Base-by-base conservation (phyloP, 2,329 filamentous ascomycete genomes). In the Fusarium longipes region DNA sequence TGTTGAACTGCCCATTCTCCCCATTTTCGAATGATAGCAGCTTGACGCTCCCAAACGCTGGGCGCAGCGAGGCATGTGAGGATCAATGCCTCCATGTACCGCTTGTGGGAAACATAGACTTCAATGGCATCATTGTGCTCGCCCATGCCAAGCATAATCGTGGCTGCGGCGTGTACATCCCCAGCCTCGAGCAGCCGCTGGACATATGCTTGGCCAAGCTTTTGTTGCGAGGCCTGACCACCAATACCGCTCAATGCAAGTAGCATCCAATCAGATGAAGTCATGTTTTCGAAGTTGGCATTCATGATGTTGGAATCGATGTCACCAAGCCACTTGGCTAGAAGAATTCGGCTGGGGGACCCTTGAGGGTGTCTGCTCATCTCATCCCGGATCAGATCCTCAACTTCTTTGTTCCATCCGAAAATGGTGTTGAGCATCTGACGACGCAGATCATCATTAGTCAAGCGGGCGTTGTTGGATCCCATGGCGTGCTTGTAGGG, bases 391-490 rank as follows among this genome's bases (percentile, higher is more conserved):
- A 99, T 88, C 47, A 99, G 80, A 42, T 90, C 89, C 43, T 93
- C 86, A 38, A 95, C 89, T 70, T 97, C 93, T 55, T 90, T 89
- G 51, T 95, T 90, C 94, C 96, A 99, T 5, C 96, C 96, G 77
- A 99, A 99, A 3, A 99, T 93, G 8, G 94, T 91, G 70, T 86
- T 92, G 6, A 99, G 85, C 94, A 99, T 97, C 77, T 97, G 94
- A 44, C 86, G 86, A 45, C 95, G 89, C 42, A 97, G 84, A 69
- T 97, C 90, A 70, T 97, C 91, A 63, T 89, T 90, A 5, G 91
- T 92, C 24, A 93, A 79, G 27, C 84, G 85, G 5, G 82, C 78
- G 55, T 87, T 84, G 67, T 90, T 86, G 15, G 83, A 71, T 2
- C 83, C 79, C 15, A 88, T 84, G 1, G 89, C 87, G 45, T 91